A percentile compares a stretch with the other conserved stretches of the same genome.
phyloP scores from a whole-genome alignment of 805 yeast species.

The Candida nemodendra region DNA sequence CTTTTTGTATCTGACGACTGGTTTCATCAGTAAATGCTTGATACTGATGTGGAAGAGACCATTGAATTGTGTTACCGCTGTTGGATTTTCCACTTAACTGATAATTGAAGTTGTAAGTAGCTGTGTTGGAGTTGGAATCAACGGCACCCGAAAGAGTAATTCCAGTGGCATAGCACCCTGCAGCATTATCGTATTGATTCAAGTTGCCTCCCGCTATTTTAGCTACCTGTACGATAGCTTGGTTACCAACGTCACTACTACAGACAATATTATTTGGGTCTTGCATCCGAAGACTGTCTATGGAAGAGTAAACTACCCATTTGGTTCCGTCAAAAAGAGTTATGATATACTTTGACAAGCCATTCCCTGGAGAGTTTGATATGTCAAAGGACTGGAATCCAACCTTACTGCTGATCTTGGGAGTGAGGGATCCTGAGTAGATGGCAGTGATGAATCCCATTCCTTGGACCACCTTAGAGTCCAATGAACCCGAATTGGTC shows the following conservation, averaged over 20 bases:
- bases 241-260: conserved; percentile 35
- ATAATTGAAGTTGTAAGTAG: conserved; percentile 43
- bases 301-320: conserved; percentile 62
- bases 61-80: conserved; percentile 35
- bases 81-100: conserved; percentile 25
- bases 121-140: conserved; percentile 28
- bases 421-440: conserved; percentile 48
- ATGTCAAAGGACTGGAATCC: conserved; percentile 56
- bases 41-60: conserved; percentile 56
- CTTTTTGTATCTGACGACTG: conserved; percentile 22
- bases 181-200: conserved; percentile 55
- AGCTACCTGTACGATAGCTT: conserved; percentile 51
- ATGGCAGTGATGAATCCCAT: conserved; percentile 74
- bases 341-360: conserved; percentile 52
- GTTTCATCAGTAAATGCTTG: conserved; percentile 33
- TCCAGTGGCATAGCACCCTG: conserved; percentile 62
- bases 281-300: conserved; percentile 13
- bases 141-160: conserved; percentile 42
- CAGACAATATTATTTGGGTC: conserved; percentile 34
- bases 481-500: conserved; percentile 30
- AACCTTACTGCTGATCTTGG: conserved; percentile 57
- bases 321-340: conserved; percentile 51
- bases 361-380: conserved; percentile 37
- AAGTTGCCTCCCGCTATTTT: conserved; percentile 38
- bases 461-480: conserved; percentile 72